Evolutionary conservation across 163 green algal species (phyloP), one percentile per base, ranked within the genome.

Genomic region (Scenedesmus sp.): DNA sequence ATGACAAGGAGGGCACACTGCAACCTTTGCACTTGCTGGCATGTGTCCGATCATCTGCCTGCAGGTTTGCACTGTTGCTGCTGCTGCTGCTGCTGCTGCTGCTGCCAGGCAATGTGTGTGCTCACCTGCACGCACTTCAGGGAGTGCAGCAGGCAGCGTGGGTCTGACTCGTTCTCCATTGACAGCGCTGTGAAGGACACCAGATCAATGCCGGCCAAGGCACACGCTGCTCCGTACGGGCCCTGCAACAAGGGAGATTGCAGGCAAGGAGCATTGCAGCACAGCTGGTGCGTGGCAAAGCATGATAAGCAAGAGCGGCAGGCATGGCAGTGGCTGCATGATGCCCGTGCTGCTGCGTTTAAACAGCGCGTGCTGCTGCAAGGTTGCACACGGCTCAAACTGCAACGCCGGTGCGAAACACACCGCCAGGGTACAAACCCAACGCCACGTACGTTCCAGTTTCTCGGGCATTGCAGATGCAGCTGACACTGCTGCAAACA

Each of bases 81-180:
- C 73, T 15, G 34, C 88, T 8, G 7, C 5, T 74, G 84, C 55
- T 76, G 12, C 20, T 52, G 46, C 23, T 77, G 59, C 57, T 88
- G 59, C 77, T 64, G 74, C 55, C 34, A 46, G 34, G 34, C 34
- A 46, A 46, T 46, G 81, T 4, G 34, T 60, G 34, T 20, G 4
- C 90, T 62, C 81, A 95, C 93, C 92, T 83, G 34, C 10, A 98
- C 86, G 34, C 95, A 91, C 34, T 96, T 73, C 59, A 99, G 98
- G 1, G 95, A 94, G 26, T 95, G 77, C 67, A 99, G 90, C 62
- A 99, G 95, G 94, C 97, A 99, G 59, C 98, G 95, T 7, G 98
- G 98, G 93, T 99, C 98, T 84, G 97, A 97, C 94, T 99, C 98
- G 13, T 97, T 98, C 87, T 99, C 98, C 77, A 98, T 89, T 20